These are phyloP conservation scores for Kazachstania martiniae DNA, from an alignment of 805 yeast genomes.

Conservation along the genomic window DNA sequence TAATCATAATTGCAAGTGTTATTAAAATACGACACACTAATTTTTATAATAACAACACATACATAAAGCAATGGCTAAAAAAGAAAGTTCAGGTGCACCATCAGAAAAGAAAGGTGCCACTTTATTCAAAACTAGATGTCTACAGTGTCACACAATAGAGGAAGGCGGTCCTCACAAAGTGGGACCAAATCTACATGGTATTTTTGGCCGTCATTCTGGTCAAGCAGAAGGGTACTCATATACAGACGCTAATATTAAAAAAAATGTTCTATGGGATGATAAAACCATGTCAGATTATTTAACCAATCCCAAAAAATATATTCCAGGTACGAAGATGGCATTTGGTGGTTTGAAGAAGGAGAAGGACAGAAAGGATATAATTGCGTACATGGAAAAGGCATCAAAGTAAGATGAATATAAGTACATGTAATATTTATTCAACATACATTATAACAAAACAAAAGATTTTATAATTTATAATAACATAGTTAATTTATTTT, in stretches of 20 bases:
- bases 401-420: slow-evolving; percentile 71
- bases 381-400: slow-evolving; percentile 66
- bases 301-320: slow-evolving; percentile 99
- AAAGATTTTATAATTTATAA: neutral
- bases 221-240: slow-evolving; percentile 86
- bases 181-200: slow-evolving; percentile 96
- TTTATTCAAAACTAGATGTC: slow-evolving; percentile 96
- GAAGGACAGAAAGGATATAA: slow-evolving; percentile 95
- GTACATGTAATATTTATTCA: slow-evolving; percentile 53
- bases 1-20: too few relatives aligned
- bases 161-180: slow-evolving; percentile 96
- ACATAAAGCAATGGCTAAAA: slow-evolving; percentile 2
- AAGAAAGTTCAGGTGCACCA: slow-evolving; percentile 4
- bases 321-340: slow-evolving; percentile 99
- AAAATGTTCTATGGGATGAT: slow-evolving; percentile 80
- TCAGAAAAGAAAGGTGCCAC: slow-evolving; percentile 89
- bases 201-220: slow-evolving; percentile 89
- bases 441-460: slow-evolving; percentile 24
- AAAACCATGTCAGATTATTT: slow-evolving; percentile 90
- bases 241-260: slow-evolving; percentile 97
- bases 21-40: too few relatives aligned
- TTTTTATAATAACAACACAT: too few relatives aligned
- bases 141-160: slow-evolving; percentile 97
- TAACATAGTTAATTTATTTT: neutral
- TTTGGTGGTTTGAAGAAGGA: slow-evolving; percentile 99